phyloP scores from a whole-genome alignment of 1,284 basidiomycete genomes.

The Garcileccinum viscosum region DNA sequence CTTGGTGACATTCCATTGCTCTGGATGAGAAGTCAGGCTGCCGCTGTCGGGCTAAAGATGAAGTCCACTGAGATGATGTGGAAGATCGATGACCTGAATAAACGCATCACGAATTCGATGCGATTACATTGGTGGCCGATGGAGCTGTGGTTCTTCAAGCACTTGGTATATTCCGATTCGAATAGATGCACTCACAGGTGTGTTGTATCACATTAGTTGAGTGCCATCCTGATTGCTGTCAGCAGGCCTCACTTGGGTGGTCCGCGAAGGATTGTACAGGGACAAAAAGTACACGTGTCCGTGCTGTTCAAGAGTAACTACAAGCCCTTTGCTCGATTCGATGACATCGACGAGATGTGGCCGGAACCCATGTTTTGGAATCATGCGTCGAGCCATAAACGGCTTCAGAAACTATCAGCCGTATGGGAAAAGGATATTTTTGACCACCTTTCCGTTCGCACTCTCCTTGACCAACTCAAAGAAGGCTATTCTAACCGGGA shows the following conservation, averaged over 20 bases:
- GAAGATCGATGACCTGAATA: slow-evolving; percentile 37
- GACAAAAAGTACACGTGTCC: slow-evolving; percentile 40
- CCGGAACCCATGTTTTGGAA: slow-evolving; percentile 39
- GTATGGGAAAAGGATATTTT: slow-evolving; percentile 40
- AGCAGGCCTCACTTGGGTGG: slow-evolving; percentile 36
- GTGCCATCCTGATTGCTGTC: slow-evolving; percentile 15
- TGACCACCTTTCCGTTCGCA: slow-evolving; percentile 26
- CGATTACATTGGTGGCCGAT: slow-evolving; percentile 31
- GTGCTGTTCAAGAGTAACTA: slow-evolving; percentile 38
- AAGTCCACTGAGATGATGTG: slow-evolving; percentile 31
- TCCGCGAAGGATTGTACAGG: slow-evolving; percentile 33
- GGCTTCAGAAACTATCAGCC: slow-evolving; percentile 21
- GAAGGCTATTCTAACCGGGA: slow-evolving; percentile 22
- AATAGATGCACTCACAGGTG: slow-evolving; percentile 28
- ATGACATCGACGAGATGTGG: slow-evolving; percentile 25
- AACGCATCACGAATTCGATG: slow-evolving; percentile 32
- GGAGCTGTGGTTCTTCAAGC: slow-evolving; percentile 35
- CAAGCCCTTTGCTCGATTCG: slow-evolving; percentile 30
- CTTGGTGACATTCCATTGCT: slow-evolving; percentile 40
- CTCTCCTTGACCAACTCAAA: slow-evolving; percentile 28
- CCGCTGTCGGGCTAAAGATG: slow-evolving; percentile 29
- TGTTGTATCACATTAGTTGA: neutral
- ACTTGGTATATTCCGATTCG: slow-evolving; percentile 33
- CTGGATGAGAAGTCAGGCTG: slow-evolving; percentile 41
- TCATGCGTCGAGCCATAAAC: slow-evolving; percentile 27